Evolutionary conservation across 1,284 basidiomycete species (phyloP).

Genomic region (Cryptococcus amylolentus): DNA sequence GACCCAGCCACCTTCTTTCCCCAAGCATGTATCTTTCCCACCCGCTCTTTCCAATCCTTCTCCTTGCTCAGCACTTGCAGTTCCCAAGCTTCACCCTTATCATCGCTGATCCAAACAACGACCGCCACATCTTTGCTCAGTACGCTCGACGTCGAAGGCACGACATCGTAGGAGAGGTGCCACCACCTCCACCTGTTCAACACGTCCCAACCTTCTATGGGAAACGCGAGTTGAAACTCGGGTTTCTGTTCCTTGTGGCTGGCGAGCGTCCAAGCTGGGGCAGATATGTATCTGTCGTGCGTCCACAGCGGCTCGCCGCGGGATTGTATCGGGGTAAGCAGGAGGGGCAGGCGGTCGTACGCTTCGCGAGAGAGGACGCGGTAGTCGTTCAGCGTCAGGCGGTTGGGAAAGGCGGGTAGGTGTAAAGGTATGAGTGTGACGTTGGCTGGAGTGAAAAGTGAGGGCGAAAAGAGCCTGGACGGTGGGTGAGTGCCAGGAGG

Average conservation of each 20-base stretch:
- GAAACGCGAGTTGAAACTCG: slow-evolving; percentile 35
- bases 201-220: slow-evolving; percentile 38
- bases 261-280: slow-evolving; percentile 36
- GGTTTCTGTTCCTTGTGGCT: slow-evolving; percentile 21
- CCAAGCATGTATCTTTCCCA: slow-evolving; percentile 13
- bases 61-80: slow-evolving; percentile 13
- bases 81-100: slow-evolving; percentile 30
- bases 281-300: slow-evolving; percentile 14
- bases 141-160: neutral
- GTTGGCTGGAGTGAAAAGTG: neutral
- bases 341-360: slow-evolving; percentile 29
- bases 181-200: slow-evolving; percentile 32
- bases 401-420: neutral
- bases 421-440: slow-evolving; percentile 16
- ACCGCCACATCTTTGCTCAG: slow-evolving; percentile 7
- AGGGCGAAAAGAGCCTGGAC: neutral
- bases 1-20: slow-evolving; percentile 2
- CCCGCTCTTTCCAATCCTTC: slow-evolving; percentile 1
- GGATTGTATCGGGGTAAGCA: slow-evolving; percentile 18
- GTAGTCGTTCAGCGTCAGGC: neutral
- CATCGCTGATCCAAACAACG: slow-evolving; percentile 28
- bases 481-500: neutral
- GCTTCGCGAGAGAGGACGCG: slow-evolving; percentile 25
- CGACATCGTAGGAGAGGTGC: slow-evolving; percentile 27
- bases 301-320: slow-evolving; percentile 16